Conservation (phyloP, 192 early-diverging fungal genomes). For the Rhizoclosmatium sp. region DNA sequence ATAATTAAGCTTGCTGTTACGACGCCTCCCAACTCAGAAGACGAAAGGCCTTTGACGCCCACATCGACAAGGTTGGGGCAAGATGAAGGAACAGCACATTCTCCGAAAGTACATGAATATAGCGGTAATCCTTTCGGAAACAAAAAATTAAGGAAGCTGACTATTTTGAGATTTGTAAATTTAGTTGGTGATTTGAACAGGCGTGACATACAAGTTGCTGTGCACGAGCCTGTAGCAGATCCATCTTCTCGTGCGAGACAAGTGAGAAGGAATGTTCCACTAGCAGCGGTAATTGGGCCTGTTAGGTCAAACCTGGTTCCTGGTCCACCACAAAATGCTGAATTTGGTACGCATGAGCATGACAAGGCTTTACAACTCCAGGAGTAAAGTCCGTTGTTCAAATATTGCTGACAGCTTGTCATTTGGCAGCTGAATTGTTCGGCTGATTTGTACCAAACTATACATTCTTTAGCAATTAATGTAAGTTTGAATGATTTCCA, state of each 20-base stretch:
- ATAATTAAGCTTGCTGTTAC: not conserved
- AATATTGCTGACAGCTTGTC: constrained; percentile 48
- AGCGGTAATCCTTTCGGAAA: constrained; percentile 65
- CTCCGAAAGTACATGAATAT: constrained; percentile 58
- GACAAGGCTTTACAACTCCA: constrained; percentile 51
- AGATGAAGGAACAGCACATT: constrained; percentile 58
- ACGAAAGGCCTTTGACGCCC: constrained; percentile 8
- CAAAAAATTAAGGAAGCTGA: constrained; percentile 55
- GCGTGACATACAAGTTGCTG: constrained; percentile 8
- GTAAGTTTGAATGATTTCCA: not conserved
- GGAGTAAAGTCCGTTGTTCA: constrained; percentile 39
- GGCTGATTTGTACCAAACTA: constrained; percentile 55
- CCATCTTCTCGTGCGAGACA: constrained; percentile 44
- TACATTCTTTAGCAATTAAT: not conserved
- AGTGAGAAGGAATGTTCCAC: constrained; percentile 51
- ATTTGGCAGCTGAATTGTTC: constrained; percentile 64
- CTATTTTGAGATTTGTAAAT: constrained; percentile 11
- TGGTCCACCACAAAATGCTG: constrained; percentile 61
- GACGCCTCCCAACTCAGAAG: constrained; percentile 28
- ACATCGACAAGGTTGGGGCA: constrained; percentile 31
- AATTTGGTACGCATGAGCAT: constrained; percentile 58
- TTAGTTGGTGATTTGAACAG: not conserved
- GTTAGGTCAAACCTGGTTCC: constrained; percentile 48
- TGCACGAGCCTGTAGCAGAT: constrained; percentile 3
- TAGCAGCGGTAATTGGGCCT: constrained; percentile 44